Evolutionary conservation across 2,329 filamentous ascomycete genomes (phyloP), one percentile per base, ranked within the genome.

Genomic region (Ceratocystiopsis sp.): DNA sequence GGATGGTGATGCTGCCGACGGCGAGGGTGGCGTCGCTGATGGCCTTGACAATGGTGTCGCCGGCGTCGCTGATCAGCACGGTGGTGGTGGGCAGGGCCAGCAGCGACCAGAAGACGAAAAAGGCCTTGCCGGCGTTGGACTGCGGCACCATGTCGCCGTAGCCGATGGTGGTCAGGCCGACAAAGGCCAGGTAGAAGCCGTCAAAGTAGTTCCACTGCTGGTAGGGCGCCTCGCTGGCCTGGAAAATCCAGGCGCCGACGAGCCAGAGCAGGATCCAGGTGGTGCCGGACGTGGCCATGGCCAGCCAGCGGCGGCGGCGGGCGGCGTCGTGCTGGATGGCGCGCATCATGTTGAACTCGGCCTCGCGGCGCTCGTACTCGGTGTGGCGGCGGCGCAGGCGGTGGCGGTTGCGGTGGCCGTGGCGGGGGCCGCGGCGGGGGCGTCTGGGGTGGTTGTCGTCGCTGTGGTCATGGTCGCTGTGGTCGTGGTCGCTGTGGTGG

Each of bases 81-180:
- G 87, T 93, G 71, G 87, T 87, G 2, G 83, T 87, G 0, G 87
- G 87, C 3, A 94, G 68, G 0, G 86, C 85, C 21, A 94, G 69
- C 1, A 95, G 59, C 14, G 79, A 84, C 87, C 87, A 95, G 44
- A 94, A 78, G n/a, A 95, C 83, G 53, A 93, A 95, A 57, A 94
- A 93, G 0, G 83, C 75, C 43, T 83, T 78, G 1, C 83, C 84
- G 0, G 78, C 71, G 49, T 86, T 87, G 2, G 79, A 83, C n/a
- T 76, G 65, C 0, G 85, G 85, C 1, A 78, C 75, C 6, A 80
- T 59, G 50, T 93, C 85, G 4, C 87, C 87, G 52, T 93, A 94
- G 1, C 87, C 87, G 35, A 94, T 83, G 0, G 87, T 94, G 2
- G 86, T 67, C 19, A 94, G 71, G 3, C 78, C 80, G 33, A 85